Evolutionary conservation across 2,329 filamentous ascomycete species (phyloP), one percentile per base, ranked within the genome.

Genomic region (Botryotinia narcissicola): DNA sequence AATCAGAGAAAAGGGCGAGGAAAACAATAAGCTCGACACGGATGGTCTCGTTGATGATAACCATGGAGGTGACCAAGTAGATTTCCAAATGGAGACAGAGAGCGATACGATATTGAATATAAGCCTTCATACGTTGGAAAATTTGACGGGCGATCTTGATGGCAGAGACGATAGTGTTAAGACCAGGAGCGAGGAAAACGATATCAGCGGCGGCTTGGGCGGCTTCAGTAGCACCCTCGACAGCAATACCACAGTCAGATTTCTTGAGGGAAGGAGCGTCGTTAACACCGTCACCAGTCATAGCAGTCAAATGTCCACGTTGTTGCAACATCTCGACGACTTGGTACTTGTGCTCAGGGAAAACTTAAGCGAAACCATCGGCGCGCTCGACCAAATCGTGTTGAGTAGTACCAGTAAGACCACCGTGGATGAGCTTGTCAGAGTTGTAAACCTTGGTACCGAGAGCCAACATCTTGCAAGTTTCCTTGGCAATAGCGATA

Each of bases 251-350:
- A 80, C 93, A 97, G 84, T 97, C 93, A 44, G 94, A 94, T 87
- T 95, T 97, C 87, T 97, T 97, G 82, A 97, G 87, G 29, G 93
- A 97, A 76, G 94, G 93, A 80, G 94, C 94, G 83, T 97, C 94
- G 86, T 97, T 97, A 85, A 97, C 94, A 89, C 94, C 94, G 79
- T 97, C 94, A 88, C 94, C 94, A 85, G 94, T 97, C 94, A 97
- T 97, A 83, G 94, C 94, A 84, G 97, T 94, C 67, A 97, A 89
- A 85, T 97, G 95, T 78, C 94, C 94, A 90, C 94, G 93, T 86
- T 95, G 92, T 85, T 97, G 94, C 74, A 97, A 89, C 81, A 97
- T 97, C 85, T 97, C 93, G 80, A 97, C 94, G 84, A 96, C 93
- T 77, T 94, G 93, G 87, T 95, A 97, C 88, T 97, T 97, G 89